Evolutionary conservation across 1,139 yeast genomes (phyloP), one percentile per base, ranked within the genome.

Genomic region (Candida smagusa): DNA sequence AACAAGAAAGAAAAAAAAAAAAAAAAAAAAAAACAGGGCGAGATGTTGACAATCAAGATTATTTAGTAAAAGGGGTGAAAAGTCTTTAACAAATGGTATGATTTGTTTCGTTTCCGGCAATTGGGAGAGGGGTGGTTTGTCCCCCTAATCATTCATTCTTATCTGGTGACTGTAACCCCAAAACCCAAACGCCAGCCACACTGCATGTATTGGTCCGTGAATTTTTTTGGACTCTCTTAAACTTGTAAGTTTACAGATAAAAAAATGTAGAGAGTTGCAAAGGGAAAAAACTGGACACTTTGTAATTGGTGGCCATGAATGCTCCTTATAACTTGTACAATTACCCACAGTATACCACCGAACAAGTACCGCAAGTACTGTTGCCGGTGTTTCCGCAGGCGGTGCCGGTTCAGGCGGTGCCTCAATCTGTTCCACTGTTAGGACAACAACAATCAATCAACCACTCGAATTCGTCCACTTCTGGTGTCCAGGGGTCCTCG

Each of bases 241-340:
- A 35, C 30, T 30, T 30, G 38, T 22, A 19, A 11, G 13, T 7
- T 29, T 23, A 8, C 33, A 34, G 29, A 29, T 30, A 35, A 35
- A 35, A 30, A 30, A 26, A 29, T 16, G 12, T 29, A 29, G 11
- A 19, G n/a, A 29, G 12, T 29, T 29, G 31, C 22, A 16, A 19
- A 19, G 19, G 31, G 31, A 29, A 29, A 29, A 29, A 29, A 16
- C 23, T 13, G 23, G 31, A 29, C 31, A 29, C 31, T 11, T 27
- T 12, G 26, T 23, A 27, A 27, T 27, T 27, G 29, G 29, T 9
- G 29, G 30, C 39, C 35, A 46, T 46, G 49, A 46, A 42, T 30
- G 35, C 41, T 22, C 49, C 49, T 11, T 45, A 40, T 30, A 46
- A 46, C 36, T 42, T 38, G 27, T 46, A 46, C 31, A 30, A 36